Percentiles rank a stretch among this genome's conserved stretches.
These are phyloP conservation scores for Nakaseomyces sp. DNA, from an alignment of 1,139 yeast genomes.

Conservation along the genomic window DNA sequence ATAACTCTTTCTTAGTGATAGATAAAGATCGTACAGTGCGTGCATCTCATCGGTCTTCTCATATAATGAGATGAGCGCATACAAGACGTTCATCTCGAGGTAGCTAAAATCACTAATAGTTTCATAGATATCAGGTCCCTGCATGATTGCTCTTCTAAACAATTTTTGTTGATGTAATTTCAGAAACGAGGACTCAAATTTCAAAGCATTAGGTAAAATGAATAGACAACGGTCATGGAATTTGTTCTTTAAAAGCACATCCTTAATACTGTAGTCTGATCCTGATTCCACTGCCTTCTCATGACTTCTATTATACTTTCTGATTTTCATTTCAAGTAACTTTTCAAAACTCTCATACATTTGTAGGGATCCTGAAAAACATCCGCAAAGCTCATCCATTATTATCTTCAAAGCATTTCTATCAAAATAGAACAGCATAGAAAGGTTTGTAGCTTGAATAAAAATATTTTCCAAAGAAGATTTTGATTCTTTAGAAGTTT, in stretches of 20 bases:
- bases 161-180: constrained; percentile 2
- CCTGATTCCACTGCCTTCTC: neutral
- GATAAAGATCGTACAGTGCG: neutral
- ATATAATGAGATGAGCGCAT: neutral
- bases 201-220: neutral
- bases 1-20: constrained; percentile 1
- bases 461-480: neutral
- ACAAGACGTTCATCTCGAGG: neutral
- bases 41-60: constrained; percentile 4
- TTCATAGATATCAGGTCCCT: constrained; percentile 2
- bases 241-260: neutral
- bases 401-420: neutral
- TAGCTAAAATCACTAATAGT: constrained; percentile 3
- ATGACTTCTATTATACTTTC: constrained; percentile 2
- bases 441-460: neutral
- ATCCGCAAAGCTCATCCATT: neutral
- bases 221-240: constrained; percentile 2
- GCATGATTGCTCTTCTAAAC: constrained; percentile 4
- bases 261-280: neutral
- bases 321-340: neutral
- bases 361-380: neutral
- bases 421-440: constrained; percentile 2
- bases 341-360: constrained; percentile 4
- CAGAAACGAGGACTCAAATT: constrained; percentile 3
- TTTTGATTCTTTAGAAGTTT: neutral